Evolutionary conservation across 805 yeast species (phyloP).

Genomic region (Barnettozyma sucrosica): DNA sequence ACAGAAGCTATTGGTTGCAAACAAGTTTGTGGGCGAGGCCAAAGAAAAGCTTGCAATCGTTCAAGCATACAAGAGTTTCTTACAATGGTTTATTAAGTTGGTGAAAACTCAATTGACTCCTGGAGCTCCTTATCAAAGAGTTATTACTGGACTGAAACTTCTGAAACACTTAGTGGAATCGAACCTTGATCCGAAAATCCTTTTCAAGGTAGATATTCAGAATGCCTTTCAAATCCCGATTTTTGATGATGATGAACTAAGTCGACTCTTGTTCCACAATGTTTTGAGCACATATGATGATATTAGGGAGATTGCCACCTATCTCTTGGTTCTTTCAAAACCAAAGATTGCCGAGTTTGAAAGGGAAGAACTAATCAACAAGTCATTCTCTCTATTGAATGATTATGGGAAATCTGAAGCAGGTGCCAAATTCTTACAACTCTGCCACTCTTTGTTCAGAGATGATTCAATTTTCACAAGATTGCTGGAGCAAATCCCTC

Average conservation of each 20-base stretch:
- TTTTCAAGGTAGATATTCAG: conserved; percentile 37
- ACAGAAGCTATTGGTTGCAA: conserved; percentile 31
- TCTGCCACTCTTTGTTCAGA: conserved; percentile 38
- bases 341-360: conserved; percentile 8
- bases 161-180: conserved; percentile 41
- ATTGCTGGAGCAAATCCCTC: conserved; percentile 31
- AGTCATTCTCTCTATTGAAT: conserved; percentile 36
- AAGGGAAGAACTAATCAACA: conserved; percentile 16
- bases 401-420: conserved; percentile 62
- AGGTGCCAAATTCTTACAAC: conserved; percentile 61
- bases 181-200: conserved; percentile 48
- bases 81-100: conserved; percentile 33
- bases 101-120: conserved; percentile 41
- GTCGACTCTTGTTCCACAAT: conserved; percentile 52
- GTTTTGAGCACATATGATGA: conserved; percentile 73
- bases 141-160: conserved; percentile 44
- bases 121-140: conserved; percentile 50
- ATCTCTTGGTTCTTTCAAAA: conserved; percentile 34
- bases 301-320: conserved; percentile 49
- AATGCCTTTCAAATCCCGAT: conserved; percentile 45
- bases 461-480: conserved; percentile 26
- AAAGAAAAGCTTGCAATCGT: conserved; percentile 27
- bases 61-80: conserved; percentile 32
- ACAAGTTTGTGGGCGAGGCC: conserved; percentile 37
- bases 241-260: conserved; percentile 30